Evolutionary conservation across 371 early-diverging fungal genomes (phyloP), one percentile per base, ranked within the genome.

Genomic region (Mycotypha africana): DNA sequence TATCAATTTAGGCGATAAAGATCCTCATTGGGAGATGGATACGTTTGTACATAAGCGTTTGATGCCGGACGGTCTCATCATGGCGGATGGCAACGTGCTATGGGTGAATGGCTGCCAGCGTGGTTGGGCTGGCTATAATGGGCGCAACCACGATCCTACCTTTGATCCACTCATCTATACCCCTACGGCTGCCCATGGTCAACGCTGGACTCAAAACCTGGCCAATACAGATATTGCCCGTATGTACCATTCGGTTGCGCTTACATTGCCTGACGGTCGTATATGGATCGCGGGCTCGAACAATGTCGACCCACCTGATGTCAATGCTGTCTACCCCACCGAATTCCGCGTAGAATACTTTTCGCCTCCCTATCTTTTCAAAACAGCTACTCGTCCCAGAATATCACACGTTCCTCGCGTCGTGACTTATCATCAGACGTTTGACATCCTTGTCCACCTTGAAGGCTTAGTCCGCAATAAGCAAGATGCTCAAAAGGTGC

Each of bases 341-440:
- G 84, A 84, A 47, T 81, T 71, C 70, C 68, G 82, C n/a, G 73
- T 84, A 25, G 85, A 85, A 58, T 67, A 68, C 35, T 85, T 76
- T 44, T 71, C 74, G 17, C 85, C 85, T 26, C 84, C 84, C 11
- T 84, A 84, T 30, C 51, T 84, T 34, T 72, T 73, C 48, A 61
- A 70, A 21, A 49, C 57, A 1, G 62, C 60, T 17, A 53, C 74
- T 31, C 58, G 80, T 3, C 83, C 82, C 5, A 53, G 74, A 19
- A 59, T 72, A 19, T 67, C 67, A 14, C 56, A 65, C 44, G 66
- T 78, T 14, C 81, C 81, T 7, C 60, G 59, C 9, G 54, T 61
- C 8, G 53, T 80, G 11, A 55, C 58, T 3, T 78, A 78, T 34
- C 75, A 53, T 9, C 57, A 73, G 31, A 49, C 48, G 14, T 58